Conservation (phyloP, 2,329 filamentous ascomycete genomes). For the Trichoderma guizhouense region DNA sequence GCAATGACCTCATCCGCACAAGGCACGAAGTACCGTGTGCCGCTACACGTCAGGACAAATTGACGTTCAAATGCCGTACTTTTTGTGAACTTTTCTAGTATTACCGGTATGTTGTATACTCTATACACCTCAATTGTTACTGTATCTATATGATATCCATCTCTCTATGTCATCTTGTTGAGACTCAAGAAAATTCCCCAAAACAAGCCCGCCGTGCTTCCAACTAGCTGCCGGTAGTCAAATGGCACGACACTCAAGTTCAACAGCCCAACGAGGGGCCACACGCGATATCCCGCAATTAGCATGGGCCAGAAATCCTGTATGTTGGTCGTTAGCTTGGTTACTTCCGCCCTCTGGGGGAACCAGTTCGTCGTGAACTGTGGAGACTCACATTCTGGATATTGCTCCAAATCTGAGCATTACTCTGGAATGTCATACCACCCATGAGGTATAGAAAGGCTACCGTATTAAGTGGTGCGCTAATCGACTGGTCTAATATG, state of each 20-base stretch:
- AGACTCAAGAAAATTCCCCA: constrained; percentile 14
- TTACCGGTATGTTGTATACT: neutral
- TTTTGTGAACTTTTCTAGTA: neutral
- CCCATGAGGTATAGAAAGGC: constrained; percentile 15
- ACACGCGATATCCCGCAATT: constrained; percentile 14
- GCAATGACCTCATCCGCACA: neutral
- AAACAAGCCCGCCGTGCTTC: constrained; percentile 2
- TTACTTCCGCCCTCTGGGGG: neutral
- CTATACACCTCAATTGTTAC: neutral
- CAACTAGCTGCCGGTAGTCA: constrained; percentile 14
- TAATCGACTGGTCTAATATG: constrained; percentile 10
- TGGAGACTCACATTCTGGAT: neutral
- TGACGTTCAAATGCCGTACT: neutral
- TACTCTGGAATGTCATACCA: constrained; percentile 10
- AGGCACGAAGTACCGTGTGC: neutral
- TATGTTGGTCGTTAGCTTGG: neutral
- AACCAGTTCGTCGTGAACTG: neutral
- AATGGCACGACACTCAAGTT: constrained; percentile 16
- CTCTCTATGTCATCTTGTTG: constrained; percentile 4
- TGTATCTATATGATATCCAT: neutral
- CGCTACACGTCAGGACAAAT: neutral
- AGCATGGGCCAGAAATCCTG: constrained; percentile 19
- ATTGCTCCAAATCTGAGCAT: constrained; percentile 6
- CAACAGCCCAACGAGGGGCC: constrained; percentile 11
- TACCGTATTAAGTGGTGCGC: constrained; percentile 12